Conservation (phyloP, 495 filamentous ascomycete genomes). For the Wilcoxina mikolae region DNA sequence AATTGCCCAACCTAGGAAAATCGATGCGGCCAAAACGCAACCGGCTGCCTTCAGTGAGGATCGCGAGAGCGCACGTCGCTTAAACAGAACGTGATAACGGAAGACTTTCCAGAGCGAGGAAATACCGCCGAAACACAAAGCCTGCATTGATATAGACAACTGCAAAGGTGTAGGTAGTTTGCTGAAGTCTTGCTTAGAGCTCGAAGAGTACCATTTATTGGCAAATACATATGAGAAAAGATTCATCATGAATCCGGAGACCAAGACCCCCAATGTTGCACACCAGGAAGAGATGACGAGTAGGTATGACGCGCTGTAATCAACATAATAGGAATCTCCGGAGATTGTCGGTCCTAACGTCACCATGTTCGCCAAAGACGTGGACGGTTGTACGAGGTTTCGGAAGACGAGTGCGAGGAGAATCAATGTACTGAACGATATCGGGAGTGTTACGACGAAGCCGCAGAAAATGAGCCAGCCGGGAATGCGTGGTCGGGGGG, state of each 20-base stretch:
- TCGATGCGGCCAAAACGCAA: not conserved
- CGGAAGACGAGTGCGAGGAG: not conserved
- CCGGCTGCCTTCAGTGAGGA: not conserved
- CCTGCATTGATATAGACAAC: not conserved
- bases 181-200: not conserved
- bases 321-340: not conserved
- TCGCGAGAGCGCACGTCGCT: not conserved
- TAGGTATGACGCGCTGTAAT: not conserved
- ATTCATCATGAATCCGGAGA: not conserved
- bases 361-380: too few species aligned
- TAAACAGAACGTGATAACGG: not conserved
- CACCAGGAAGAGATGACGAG: not conserved
- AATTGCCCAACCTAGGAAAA: not conserved
- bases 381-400: not conserved
- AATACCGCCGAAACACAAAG: not conserved
- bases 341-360: not conserved
- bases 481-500: too few species aligned
- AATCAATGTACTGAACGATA: not conserved
- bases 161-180: not conserved
- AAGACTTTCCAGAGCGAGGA: not conserved
- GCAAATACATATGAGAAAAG: not conserved
- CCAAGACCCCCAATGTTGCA: not conserved
- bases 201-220: not conserved
- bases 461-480: not conserved
- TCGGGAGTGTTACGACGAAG: not conserved